phyloP scores from a whole-genome alignment of 306 rosid species.

The Quercus agrifolia region DNA sequence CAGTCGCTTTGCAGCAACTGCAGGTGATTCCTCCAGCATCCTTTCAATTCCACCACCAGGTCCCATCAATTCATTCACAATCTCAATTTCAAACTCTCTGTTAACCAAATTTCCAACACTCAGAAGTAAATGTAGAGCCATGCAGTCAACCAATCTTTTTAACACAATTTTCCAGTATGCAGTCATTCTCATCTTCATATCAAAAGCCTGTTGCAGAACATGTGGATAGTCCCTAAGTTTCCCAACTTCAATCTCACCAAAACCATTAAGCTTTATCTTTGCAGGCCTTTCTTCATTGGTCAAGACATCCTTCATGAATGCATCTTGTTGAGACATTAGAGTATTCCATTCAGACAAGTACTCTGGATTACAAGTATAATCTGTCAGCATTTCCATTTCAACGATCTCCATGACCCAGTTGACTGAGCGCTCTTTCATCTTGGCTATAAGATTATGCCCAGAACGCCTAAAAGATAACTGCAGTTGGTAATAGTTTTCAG shows the following conservation, averaged over 20 bases:
- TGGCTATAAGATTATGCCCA: not conserved
- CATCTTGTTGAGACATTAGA: constrained; percentile 22
- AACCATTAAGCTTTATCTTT: constrained; percentile 19
- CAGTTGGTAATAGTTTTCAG: constrained; percentile 40
- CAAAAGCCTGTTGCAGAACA: constrained; percentile 37
- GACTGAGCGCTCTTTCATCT: constrained; percentile 25
- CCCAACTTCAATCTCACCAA: constrained; percentile 31
- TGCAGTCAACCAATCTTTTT: constrained; percentile 39
- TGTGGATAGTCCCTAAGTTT: constrained; percentile 3
- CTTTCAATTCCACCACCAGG: constrained; percentile 44
- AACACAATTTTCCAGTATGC: constrained; percentile 56
- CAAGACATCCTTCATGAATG: constrained; percentile 1
- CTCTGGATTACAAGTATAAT: constrained; percentile 45
- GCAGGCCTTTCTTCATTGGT: not conserved
- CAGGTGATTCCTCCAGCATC: constrained; percentile 46
- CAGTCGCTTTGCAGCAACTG: constrained; percentile 28
- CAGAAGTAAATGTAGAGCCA: constrained; percentile 35
- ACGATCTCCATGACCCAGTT: constrained; percentile 31
- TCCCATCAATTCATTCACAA: constrained; percentile 23
- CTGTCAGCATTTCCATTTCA: constrained; percentile 50
- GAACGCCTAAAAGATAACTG: constrained; percentile 20
- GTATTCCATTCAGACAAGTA: constrained; percentile 23
- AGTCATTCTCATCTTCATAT: constrained; percentile 45
- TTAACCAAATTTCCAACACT: constrained; percentile 29
- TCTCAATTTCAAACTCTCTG: constrained; percentile 35